Conservation (phyloP, 2,329 filamentous ascomycete genomes). For the Plectosphaerella sp. region DNA sequence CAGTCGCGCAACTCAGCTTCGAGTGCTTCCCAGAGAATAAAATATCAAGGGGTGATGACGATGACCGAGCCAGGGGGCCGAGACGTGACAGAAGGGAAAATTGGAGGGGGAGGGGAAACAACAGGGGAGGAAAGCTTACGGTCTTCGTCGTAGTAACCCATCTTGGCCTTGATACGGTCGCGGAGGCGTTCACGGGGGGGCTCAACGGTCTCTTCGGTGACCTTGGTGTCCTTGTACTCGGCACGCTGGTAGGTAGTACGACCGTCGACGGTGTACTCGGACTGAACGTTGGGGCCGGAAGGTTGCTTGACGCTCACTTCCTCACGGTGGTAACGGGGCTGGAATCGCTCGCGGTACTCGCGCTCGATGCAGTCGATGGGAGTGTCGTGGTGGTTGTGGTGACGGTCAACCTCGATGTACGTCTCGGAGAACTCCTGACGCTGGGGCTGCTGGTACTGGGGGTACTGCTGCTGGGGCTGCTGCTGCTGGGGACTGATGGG, state of each 20-base stretch:
- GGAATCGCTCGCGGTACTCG: slow-evolving; percentile 60
- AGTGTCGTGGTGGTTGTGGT: slow-evolving; percentile 40
- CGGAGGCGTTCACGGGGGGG: slow-evolving; percentile 30
- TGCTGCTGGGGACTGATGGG: slow-evolving; percentile 14
- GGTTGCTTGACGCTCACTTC: slow-evolving; percentile 24
- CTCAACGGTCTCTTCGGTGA: slow-evolving; percentile 65
- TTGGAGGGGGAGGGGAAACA: neutral
- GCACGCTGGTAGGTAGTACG: slow-evolving; percentile 29
- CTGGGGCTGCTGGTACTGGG: slow-evolving; percentile 19
- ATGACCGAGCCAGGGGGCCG: neutral
- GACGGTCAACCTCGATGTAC: slow-evolving; percentile 62
- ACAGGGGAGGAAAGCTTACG: slow-evolving; percentile 34
- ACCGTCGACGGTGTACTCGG: slow-evolving; percentile 32
- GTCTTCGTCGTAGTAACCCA: slow-evolving; percentile 63
- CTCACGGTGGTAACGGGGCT: slow-evolving; percentile 41
- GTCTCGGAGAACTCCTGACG: slow-evolving; percentile 52
- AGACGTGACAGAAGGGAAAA: neutral
- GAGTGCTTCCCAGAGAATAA: slow-evolving; percentile 4
- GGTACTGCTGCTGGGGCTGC: slow-evolving; percentile 7
- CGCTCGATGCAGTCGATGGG: slow-evolving; percentile 62
- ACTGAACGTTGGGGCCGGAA: slow-evolving; percentile 31
- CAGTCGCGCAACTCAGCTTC: slow-evolving; percentile 13
- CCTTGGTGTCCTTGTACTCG: slow-evolving; percentile 46
- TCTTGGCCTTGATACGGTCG: slow-evolving; percentile 46
- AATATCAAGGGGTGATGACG: slow-evolving; percentile 8